phyloP scores from a whole-genome alignment of 352 stramenopile species.

The Phytopythium ostracodes region DNA sequence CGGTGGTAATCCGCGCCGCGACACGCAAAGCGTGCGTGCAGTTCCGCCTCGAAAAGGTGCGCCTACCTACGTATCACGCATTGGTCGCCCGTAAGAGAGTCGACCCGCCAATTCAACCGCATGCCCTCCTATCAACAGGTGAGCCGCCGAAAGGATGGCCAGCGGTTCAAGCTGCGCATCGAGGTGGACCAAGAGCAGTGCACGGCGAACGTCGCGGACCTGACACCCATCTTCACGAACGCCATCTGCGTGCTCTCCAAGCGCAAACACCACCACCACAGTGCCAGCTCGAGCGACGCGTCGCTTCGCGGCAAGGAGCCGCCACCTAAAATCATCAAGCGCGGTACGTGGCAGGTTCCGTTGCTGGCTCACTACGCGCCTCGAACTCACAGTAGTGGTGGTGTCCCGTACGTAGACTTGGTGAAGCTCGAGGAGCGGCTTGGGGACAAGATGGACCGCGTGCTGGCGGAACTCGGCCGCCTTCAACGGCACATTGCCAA shows the following conservation, averaged over 20 bases:
- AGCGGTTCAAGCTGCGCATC: constrained; percentile 82
- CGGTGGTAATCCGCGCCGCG: constrained; percentile 60
- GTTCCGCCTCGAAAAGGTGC: constrained; percentile 79
- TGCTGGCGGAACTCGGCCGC: constrained; percentile 48
- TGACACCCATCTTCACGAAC: constrained; percentile 81
- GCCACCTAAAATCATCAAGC: constrained; percentile 54
- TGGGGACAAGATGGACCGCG: constrained; percentile 40
- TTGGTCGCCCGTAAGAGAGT: no score
- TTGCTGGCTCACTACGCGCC: not conserved
- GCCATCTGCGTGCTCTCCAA: constrained; percentile 86
- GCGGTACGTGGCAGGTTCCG: constrained; percentile 24
- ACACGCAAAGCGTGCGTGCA: constrained; percentile 67
- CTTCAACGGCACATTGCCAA: constrained; percentile 62
- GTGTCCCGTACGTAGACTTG: constrained; percentile 33
- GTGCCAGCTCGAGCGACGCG: constrained; percentile 34
- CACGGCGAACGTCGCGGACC: constrained; percentile 70
- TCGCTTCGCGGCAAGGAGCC: constrained; percentile 43
- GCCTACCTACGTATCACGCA: no score
- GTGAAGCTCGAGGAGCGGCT: constrained; percentile 55
- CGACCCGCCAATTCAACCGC: no score
- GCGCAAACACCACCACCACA: constrained; percentile 59
- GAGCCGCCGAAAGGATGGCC: constrained; percentile 77
- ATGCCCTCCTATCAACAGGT: constrained; percentile 20
- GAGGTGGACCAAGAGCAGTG: constrained; percentile 84
- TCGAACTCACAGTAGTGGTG: not conserved